Conservation (phyloP, 208 protist species). For the Trypanosoma boissoni region DNA sequence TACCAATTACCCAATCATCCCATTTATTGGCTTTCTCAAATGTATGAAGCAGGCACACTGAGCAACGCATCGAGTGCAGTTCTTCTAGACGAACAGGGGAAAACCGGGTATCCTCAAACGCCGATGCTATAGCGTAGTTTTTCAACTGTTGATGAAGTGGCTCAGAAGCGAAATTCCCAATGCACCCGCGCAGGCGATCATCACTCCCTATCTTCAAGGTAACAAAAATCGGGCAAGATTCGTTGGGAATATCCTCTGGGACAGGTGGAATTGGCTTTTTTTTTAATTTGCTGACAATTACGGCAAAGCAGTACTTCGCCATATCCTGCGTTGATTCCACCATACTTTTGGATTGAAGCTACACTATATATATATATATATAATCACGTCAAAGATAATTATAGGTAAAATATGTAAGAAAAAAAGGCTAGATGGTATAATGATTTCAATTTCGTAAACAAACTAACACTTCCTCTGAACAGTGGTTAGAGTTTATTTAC, state of each 20-base stretch:
- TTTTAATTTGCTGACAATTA: conserved; percentile 47
- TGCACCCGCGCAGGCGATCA: conserved; percentile 79
- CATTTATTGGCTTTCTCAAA: conserved; percentile 71
- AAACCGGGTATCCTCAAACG: conserved; percentile 80
- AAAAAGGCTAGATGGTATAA: background rate
- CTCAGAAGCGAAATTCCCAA: conserved; percentile 65
- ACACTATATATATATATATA: background rate
- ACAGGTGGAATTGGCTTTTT: conserved; percentile 33
- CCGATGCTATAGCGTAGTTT: conserved; percentile 61
- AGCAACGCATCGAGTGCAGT: conserved; percentile 63
- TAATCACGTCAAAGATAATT: conserved; percentile 10
- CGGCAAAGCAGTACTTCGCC: conserved; percentile 83
- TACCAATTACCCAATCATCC: conserved; percentile 83
- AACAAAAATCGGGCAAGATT: conserved; percentile 74
- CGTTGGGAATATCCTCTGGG: conserved; percentile 53
- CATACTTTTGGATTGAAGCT: conserved; percentile 18
- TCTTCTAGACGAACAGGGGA: conserved; percentile 54
- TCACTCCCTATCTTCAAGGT: conserved; percentile 48
- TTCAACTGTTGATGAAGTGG: conserved; percentile 68
- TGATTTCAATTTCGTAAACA: background rate
- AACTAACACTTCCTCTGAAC: background rate
- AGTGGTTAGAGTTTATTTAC: too few relatives aligned
- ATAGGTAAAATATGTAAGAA: conserved; percentile 19
- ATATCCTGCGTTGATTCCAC: conserved; percentile 70
- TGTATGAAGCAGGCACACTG: conserved; percentile 77